A percentile compares a stretch with the other conserved stretches of the same genome.
phyloP scores from a whole-genome alignment of 2,329 filamentous ascomycete species.

The Ceratocystis smalleyi region DNA sequence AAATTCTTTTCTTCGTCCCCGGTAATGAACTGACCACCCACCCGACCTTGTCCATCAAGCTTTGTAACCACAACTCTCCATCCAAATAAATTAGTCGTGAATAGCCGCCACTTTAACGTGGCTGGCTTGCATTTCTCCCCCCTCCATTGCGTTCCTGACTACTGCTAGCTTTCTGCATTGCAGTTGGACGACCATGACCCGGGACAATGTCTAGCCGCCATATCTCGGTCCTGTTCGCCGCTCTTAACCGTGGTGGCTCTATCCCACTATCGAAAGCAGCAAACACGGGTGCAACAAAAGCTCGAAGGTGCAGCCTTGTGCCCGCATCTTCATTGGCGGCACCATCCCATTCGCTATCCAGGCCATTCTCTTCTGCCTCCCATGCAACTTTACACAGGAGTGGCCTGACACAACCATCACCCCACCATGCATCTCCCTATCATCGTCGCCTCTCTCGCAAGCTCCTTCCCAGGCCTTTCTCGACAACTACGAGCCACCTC shows the following conservation, averaged over 20 bases:
- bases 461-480: not conserved
- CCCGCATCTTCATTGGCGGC: not conserved
- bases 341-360: not conserved
- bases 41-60: conserved; percentile 1
- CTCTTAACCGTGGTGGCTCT: not conserved
- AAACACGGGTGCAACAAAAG: not conserved
- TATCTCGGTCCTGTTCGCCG: conserved; percentile 6
- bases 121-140: conserved; percentile 7
- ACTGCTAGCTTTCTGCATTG: conserved; percentile 17
- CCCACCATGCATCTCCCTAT: conserved; percentile 4
- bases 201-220: conserved; percentile 28
- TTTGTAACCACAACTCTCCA: not conserved
- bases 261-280: not conserved
- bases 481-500: not conserved
- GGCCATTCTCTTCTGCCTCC: not conserved
- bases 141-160: not conserved
- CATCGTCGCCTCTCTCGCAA: not conserved
- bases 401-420: not conserved
- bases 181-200: conserved; percentile 25
- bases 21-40: not conserved
- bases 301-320: not conserved
- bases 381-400: not conserved
- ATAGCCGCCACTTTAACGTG: conserved; percentile 18
- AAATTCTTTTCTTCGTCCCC: not conserved
- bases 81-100: conserved; percentile 10